Base-by-base conservation (phyloP, 225 moss, liverwort and hornwort species). In the Pseudoscleropodium purum region DNA sequence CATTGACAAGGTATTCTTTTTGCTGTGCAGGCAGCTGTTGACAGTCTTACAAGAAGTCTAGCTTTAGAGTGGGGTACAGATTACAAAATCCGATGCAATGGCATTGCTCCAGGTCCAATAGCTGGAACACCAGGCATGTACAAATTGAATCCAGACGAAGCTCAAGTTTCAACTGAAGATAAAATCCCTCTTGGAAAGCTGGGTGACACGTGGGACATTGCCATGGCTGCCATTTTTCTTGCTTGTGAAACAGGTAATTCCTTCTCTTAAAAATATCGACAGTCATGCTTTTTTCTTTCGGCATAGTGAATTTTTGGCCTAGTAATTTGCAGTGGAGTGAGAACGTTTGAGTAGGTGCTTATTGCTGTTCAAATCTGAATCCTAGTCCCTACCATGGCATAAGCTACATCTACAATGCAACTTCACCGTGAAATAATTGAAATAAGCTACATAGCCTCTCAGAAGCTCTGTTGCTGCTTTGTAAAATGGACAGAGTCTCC, bases 61-160 rank as follows among this genome's bases (percentile, higher is more conserved):
- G 96, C 95, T n/a, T 89, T 97, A 47, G 97, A 97, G 77, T 97
- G 96, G 97, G 97, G 97, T 26, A 91, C 92, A 65, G 96, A 95
- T 86, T 95, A 92, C 75, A 88, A 93, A 24, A 97, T 97, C 61
- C 94, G 95, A 84, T 94, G 94, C 59, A 95, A 93, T 67, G 91
- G 88, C 56, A 91, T 96, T 67, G 93, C 94, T 47, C 96, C 96
- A 25, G 96, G 96, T 64, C 94, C 96, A 49, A 95, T 95, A 92
- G 89, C 69, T 11, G 89, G 73, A 39, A 97, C 96, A 1, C 97
- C 95, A 41, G 96, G 96, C 82, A 87, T 96, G 91, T 93, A 92
- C 75, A 97, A 97, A 90, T 88, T 97, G 54, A 83, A 34, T 49
- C 92, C 87, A 6, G 88, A 89, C 12, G 86, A 54, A 76, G 91